These are phyloP conservation scores for Populus hybrid DNA, from an alignment of 441 rosid species.

Conservation along the genomic window DNA sequence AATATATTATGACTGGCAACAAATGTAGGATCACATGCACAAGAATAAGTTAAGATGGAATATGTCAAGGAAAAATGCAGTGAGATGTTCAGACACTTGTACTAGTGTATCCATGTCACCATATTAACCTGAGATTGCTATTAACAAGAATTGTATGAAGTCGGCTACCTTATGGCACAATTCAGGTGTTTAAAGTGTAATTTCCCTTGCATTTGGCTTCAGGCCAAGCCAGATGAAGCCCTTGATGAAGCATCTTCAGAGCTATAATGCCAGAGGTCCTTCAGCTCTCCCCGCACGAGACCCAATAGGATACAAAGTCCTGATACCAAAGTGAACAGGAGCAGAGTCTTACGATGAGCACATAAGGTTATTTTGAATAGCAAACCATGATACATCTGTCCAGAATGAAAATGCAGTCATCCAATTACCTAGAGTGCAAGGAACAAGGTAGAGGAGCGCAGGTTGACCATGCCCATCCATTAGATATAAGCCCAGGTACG, in stretches of 20 bases:
- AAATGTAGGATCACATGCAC: background rate
- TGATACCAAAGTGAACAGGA: slow-evolving; percentile 28
- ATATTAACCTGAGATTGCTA: background rate
- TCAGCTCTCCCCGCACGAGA: slow-evolving; percentile 63
- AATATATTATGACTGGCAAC: background rate
- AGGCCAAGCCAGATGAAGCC: slow-evolving; percentile 31
- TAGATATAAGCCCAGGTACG: slow-evolving; percentile 82
- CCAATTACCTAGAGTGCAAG: slow-evolving; percentile 84
- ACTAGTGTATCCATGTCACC: background rate
- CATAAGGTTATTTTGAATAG: background rate
- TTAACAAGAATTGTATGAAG: background rate
- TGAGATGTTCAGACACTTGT: background rate
- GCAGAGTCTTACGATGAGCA: slow-evolving; percentile 44
- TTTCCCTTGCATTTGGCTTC: slow-evolving; percentile 10
- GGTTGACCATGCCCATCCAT: slow-evolving; percentile 99
- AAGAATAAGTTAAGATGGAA: background rate
- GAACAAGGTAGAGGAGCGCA: slow-evolving; percentile 94
- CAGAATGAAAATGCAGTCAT: background rate
- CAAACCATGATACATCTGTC: background rate
- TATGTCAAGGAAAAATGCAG: background rate
- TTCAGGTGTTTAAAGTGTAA: background rate
- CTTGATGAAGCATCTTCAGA: slow-evolving; percentile 23
- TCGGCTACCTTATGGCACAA: too few species aligned
- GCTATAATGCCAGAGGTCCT: slow-evolving; percentile 58
- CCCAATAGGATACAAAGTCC: slow-evolving; percentile 22